Evolutionary conservation across 1,284 basidiomycete species (phyloP).

Genomic region (Cutaneotrichosporon mucoides): DNA sequence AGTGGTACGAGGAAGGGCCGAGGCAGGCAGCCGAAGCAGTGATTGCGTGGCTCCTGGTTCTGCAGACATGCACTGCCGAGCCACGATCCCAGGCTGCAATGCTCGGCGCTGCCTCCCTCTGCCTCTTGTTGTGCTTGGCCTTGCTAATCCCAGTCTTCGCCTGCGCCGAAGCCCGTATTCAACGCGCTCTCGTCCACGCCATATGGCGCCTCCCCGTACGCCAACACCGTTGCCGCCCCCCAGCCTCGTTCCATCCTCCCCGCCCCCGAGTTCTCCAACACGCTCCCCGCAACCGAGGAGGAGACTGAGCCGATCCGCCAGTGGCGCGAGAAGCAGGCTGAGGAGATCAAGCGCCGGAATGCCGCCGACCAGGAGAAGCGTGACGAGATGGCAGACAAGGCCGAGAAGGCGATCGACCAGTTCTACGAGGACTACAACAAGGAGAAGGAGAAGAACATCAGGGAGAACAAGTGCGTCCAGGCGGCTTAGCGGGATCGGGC

Average conservation of each 20-base stretch:
- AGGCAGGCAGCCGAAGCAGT: too few species aligned
- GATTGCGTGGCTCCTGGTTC: too few species aligned
- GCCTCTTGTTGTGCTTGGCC: too few species aligned
- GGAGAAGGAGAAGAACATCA: conserved; percentile 88
- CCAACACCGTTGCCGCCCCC: conserved; percentile 49
- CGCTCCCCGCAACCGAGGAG: conserved; percentile 57
- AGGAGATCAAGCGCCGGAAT: conserved; percentile 76
- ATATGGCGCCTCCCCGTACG: conserved; percentile 47
- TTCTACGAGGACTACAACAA: conserved; percentile 93
- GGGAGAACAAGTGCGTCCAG: conserved; percentile 91
- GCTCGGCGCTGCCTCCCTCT: too few species aligned
- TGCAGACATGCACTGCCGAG: too few species aligned
- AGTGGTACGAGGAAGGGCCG: neutral
- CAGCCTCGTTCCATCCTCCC: conserved; percentile 57
- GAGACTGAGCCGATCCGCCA: conserved; percentile 83
- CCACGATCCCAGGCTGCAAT: too few species aligned
- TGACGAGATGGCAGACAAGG: conserved; percentile 80
- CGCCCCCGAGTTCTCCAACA: conserved; percentile 51
- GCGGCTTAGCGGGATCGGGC: too few species aligned
- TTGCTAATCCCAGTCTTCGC: conserved; percentile 11
- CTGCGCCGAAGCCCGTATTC: conserved; percentile 39
- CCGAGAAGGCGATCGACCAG: conserved; percentile 87
- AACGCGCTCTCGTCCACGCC: conserved; percentile 44
- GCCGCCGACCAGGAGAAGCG: conserved; percentile 73
- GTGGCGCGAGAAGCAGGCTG: conserved; percentile 84